These are phyloP conservation scores for Apiospora marii DNA, from an alignment of 2,329 filamentous ascomycete genomes.

Conservation along the genomic window DNA sequence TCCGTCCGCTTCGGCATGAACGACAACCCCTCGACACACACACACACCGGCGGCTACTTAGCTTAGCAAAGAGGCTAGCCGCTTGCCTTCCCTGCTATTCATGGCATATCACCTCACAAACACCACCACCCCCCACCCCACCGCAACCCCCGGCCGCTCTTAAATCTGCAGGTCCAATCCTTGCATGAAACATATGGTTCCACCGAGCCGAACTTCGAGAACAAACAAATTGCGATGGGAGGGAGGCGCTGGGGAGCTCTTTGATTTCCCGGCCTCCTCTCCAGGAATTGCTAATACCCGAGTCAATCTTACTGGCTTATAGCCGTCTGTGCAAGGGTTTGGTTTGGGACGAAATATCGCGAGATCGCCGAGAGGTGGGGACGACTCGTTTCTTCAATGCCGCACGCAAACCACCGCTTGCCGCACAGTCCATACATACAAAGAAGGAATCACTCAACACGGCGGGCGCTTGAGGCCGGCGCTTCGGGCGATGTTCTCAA, in stretches of 20 bases:
- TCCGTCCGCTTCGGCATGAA: slow-evolving; percentile 6
- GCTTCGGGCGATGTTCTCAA: slow-evolving; percentile 6
- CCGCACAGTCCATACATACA: not conserved
- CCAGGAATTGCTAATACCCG: not conserved
- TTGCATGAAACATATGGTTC: slow-evolving; percentile 18
- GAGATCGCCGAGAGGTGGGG: not conserved
- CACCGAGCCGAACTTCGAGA: slow-evolving; percentile 20
- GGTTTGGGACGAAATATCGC: not conserved
- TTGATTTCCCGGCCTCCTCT: not conserved
- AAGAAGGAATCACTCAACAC: not conserved
- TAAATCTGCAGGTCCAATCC: slow-evolving; percentile 18
- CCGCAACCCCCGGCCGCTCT: not conserved
- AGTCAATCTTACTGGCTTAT: not conserved
- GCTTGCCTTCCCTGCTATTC: not conserved
- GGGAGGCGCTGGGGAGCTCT: not conserved
- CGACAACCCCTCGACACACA: not conserved
- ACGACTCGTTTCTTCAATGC: not conserved
- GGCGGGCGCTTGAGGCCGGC: slow-evolving; percentile 14
- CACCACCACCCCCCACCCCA: slow-evolving; percentile 1
- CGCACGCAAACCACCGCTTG: not conserved
- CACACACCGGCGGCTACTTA: not conserved
- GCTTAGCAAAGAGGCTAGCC: not conserved
- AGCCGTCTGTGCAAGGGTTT: not conserved
- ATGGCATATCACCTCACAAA: slow-evolving; percentile 7
- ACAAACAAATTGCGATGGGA: slow-evolving; percentile 18